phyloP scores from a whole-genome alignment of 345 rosid genomes.

The Luvunga scandens region DNA sequence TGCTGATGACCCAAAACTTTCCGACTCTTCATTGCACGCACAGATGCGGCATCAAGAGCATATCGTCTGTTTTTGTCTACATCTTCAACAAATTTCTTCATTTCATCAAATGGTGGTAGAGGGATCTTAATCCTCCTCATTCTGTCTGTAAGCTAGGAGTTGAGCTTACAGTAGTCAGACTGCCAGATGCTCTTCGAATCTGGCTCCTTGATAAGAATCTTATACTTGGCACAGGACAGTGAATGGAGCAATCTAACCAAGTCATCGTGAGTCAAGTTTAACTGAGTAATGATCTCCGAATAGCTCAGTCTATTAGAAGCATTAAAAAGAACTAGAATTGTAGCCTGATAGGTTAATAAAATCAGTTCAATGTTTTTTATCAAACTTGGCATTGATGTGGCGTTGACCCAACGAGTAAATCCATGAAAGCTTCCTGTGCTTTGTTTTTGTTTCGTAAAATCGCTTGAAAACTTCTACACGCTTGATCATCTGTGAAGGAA shows the following conservation, averaged over 20 bases:
- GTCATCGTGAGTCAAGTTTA: slow-evolving; percentile 83
- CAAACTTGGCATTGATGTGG: slow-evolving; percentile 58
- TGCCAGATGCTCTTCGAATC: slow-evolving; percentile 53
- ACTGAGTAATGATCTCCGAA: slow-evolving; percentile 70
- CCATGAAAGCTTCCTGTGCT: slow-evolving; percentile 68
- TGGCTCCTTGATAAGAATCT: slow-evolving; percentile 66
- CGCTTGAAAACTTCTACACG: slow-evolving; percentile 62
- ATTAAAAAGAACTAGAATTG: slow-evolving; percentile 79
- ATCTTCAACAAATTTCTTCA: slow-evolving; percentile 92
- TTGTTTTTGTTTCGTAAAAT: slow-evolving; percentile 57
- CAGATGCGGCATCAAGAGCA: slow-evolving; percentile 94
- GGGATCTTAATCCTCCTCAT: slow-evolving; percentile 61
- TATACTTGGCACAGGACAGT: too few species aligned
- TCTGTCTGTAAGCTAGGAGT: slow-evolving; percentile 72
- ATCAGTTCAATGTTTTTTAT: slow-evolving; percentile 57
- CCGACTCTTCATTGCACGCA: slow-evolving; percentile 93
- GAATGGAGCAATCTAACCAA: slow-evolving; percentile 89
- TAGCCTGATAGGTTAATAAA: slow-evolving; percentile 86
- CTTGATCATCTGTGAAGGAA: slow-evolving; percentile 68
- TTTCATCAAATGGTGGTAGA: slow-evolving; percentile 87
- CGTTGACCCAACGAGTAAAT: slow-evolving; percentile 62
- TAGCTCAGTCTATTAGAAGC: slow-evolving; percentile 64
- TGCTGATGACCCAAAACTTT: slow-evolving; percentile 84
- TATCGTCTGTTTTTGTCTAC: slow-evolving; percentile 86
- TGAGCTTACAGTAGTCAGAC: slow-evolving; percentile 58